Conservation (phyloP, 495 filamentous ascomycete species). For the Annulohypoxylon moriforme region DNA sequence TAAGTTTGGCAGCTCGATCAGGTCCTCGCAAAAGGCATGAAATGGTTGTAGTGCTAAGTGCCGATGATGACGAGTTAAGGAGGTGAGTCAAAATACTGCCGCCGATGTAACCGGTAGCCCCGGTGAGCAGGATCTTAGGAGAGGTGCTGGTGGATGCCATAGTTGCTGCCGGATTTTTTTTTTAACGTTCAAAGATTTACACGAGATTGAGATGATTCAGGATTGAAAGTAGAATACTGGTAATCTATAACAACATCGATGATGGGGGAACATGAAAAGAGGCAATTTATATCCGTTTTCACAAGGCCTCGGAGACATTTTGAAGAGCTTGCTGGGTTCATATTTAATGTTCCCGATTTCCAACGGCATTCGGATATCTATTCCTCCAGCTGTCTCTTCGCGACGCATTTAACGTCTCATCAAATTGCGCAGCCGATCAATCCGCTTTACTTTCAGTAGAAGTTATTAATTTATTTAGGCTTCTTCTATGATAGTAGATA, state of each 20-base stretch:
- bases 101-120: constrained; percentile 47
- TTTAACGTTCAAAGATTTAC: background rate
- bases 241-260: background rate
- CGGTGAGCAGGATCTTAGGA: constrained; percentile 44
- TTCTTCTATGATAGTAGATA: background rate
- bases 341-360: background rate
- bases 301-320: background rate
- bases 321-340: background rate
- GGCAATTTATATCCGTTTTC: background rate
- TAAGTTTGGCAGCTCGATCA: constrained; percentile 36
- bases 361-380: background rate
- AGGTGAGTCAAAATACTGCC: constrained; percentile 44
- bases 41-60: constrained; percentile 24
- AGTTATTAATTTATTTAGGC: background rate
- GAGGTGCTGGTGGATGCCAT: constrained; percentile 36
- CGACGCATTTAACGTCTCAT: too few relatives aligned
- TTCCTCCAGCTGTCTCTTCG: background rate
- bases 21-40: constrained; percentile 33
- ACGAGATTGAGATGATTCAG: background rate
- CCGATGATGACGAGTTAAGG: constrained; percentile 28
- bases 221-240: background rate
- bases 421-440: background rate
- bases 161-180: background rate
- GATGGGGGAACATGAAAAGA: background rate
- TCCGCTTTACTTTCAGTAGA: background rate